Percentiles rank a stretch among this genome's conserved stretches.
Evolutionary conservation across 2,329 filamentous ascomycete genomes (phyloP).

Genomic region (Fusarium goolgardi): DNA sequence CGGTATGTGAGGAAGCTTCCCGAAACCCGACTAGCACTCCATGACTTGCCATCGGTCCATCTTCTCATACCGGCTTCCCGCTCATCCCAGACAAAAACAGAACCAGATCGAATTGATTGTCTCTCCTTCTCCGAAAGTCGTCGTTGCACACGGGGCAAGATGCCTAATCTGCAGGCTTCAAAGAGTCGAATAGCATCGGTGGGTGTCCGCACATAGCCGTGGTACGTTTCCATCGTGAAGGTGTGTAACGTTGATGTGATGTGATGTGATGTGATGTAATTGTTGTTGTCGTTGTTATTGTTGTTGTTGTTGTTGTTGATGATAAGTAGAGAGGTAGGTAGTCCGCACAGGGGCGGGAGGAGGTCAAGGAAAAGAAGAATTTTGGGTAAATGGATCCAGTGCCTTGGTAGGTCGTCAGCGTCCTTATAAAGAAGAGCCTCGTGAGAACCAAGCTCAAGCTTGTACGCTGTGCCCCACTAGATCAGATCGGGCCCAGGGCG

Average conservation of each 20-base stretch:
- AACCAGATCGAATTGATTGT: slow-evolving; percentile 94
- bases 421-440: slow-evolving; percentile 39
- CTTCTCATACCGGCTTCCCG: slow-evolving; percentile 96
- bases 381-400: slow-evolving; percentile 34
- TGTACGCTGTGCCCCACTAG: slow-evolving; percentile 46
- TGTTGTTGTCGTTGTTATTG: not conserved
- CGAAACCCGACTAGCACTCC: slow-evolving; percentile 97
- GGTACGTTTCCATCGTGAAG: slow-evolving; percentile 89
- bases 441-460: slow-evolving; percentile 42
- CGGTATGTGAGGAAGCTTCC: slow-evolving; percentile 97
- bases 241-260: slow-evolving; percentile 57
- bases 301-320: not conserved
- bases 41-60: slow-evolving; percentile 99
- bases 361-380: slow-evolving; percentile 19
- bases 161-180: slow-evolving; percentile 90
- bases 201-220: slow-evolving; percentile 94
- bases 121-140: slow-evolving; percentile 96
- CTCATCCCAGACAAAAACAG: slow-evolving; percentile 99
- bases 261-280: slow-evolving; percentile 23
- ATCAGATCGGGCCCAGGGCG: slow-evolving; percentile 46
- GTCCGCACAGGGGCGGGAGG: slow-evolving; percentile 36
- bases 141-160: slow-evolving; percentile 91
- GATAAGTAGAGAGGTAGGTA: slow-evolving; percentile 2
- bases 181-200: slow-evolving; percentile 98
- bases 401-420: slow-evolving; percentile 32